Base-by-base conservation (phyloP, 805 yeast genomes). In the Blastobotrys muscicola region DNA sequence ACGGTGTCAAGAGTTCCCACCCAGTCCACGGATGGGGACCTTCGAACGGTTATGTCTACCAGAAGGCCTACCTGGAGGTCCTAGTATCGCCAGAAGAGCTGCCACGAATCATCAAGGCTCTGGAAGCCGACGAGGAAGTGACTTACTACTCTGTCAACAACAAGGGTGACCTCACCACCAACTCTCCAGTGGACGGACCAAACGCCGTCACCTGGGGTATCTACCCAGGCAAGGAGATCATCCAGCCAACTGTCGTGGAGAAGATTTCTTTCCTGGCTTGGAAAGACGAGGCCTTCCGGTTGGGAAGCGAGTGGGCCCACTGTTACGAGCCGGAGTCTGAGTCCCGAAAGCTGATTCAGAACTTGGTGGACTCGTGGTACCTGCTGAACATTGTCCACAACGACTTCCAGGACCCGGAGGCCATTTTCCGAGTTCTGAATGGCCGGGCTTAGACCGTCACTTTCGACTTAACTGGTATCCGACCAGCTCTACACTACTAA, bases 131-230 rank as follows among this genome's bases (percentile, higher is more conserved):
- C 41, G 66, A 69, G 49, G 68, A 75, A 37, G 68, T 89, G 53
- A 80, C 95, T 3, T 90, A 76, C 65, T 89, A 86, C 58, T 81
- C 89, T 3, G 86, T 85, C 26, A 76, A 76, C 55, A 75, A 74
- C 54, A 57, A 66, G 30, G 77, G 74, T 36, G 63, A 76, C 35
- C 67, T 87, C 43, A 50, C 52, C 13, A 76, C 94, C 40, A 89
- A 89, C 62, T 78, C 86, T 39, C 73, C 73, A 16, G 79, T 75
- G 37, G 85, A 80, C 45, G 82, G 78, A 49, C 87, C 94, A 50
- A 89, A 85, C 58, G 96, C 97, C 7, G 97, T 90, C 45, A 90
- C 97, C 13, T 90, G 97, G 97, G 97, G 97, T 50, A 86, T 89
- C 44, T 87, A 85, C 77, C 97, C 97, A 23, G 95, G 95, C 33